Conservation (phyloP, 176 grass and related monocot genomes). For the Hsuehochloa calcarea region DNA sequence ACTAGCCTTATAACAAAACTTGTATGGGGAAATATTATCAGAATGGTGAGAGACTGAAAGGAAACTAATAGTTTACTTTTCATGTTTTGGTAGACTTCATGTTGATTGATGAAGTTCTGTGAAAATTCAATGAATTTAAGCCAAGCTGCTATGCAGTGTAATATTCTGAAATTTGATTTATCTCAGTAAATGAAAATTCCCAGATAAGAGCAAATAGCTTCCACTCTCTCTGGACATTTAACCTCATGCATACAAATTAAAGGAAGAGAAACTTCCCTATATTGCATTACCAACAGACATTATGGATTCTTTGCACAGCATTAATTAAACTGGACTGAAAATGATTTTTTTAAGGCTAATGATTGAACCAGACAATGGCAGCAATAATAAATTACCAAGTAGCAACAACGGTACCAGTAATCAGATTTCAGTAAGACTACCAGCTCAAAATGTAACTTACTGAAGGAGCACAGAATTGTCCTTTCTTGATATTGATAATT, state of each 20-base stretch:
- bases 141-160: background rate
- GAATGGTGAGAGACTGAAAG: background rate
- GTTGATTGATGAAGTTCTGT: background rate
- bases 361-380: too few species aligned
- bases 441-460: constrained; percentile 60
- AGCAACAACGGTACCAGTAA: background rate
- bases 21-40: background rate
- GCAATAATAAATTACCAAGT: background rate
- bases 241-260: too few species aligned
- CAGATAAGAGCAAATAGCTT: constrained; percentile 11
- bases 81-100: background rate
- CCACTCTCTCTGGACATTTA: too few species aligned
- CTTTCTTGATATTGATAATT: constrained; percentile 99
- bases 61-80: background rate
- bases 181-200: background rate
- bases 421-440: constrained; percentile 9
- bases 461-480: constrained; percentile 91
- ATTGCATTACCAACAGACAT: too few species aligned
- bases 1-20: too few species aligned
- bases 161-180: background rate
- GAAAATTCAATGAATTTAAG: constrained; percentile 1
- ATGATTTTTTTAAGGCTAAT: too few species aligned
- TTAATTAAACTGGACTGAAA: too few species aligned
- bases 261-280: too few species aligned
- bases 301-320: too few species aligned